These are phyloP conservation scores for Acacia concinna DNA, from an alignment of 331 rosid genomes.

Conservation along the genomic window DNA sequence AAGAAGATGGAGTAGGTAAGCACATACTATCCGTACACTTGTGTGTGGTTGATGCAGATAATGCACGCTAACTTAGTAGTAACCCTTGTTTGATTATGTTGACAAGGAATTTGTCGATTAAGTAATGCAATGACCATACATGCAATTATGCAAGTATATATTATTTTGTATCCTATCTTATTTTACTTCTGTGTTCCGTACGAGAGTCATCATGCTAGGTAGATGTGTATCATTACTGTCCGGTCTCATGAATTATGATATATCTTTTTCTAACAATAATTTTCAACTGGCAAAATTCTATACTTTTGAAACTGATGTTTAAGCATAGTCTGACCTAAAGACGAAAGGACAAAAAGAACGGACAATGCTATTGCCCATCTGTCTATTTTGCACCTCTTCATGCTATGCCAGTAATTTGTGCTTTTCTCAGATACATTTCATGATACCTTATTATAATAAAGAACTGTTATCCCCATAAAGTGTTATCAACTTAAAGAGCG, in stretches of 20 bases:
- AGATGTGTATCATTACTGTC: neutral
- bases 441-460: neutral
- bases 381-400: neutral
- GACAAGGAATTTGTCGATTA: conserved; percentile 2
- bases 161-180: neutral
- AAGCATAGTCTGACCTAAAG: neutral
- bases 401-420: neutral
- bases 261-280: neutral
- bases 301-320: neutral
- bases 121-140: conserved; percentile 14
- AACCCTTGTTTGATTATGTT: neutral
- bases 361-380: neutral
- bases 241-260: neutral
- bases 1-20: conserved; percentile 85
- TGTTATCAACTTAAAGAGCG: conserved; percentile 10
- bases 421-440: conserved; percentile 13
- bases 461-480: neutral
- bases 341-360: neutral
- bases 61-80: neutral
- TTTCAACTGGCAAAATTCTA: neutral
- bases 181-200: conserved; percentile 8
- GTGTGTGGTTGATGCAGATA: conserved; percentile 27
- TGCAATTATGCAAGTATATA: neutral
- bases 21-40: neutral
- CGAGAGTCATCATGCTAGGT: conserved; percentile 11